These are phyloP conservation scores for Macadamia tetraphylla DNA, from an alignment of 164 flowering plant genomes.

Conservation along the genomic window DNA sequence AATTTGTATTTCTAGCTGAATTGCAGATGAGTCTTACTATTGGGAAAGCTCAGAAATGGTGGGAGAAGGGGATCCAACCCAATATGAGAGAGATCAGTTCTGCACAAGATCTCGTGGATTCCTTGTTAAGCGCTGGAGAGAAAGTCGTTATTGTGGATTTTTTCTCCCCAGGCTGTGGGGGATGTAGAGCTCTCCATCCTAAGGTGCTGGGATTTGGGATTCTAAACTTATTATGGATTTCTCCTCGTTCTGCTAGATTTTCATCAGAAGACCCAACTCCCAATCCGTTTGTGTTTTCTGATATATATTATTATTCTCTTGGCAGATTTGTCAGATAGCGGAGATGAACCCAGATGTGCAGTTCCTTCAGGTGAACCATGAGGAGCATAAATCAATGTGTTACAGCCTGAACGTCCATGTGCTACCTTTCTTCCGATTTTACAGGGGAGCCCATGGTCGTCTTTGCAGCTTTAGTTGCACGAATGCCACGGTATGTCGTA, in stretches of 20 bases:
- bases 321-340: conserved; percentile 75
- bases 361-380: conserved; percentile 73
- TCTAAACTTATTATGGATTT: background rate
- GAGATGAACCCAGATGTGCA: conserved; percentile 71
- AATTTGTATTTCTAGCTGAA: background rate
- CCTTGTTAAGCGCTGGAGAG: conserved; percentile 60
- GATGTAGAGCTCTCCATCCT: conserved; percentile 92
- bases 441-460: conserved; percentile 83
- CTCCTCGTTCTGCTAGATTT: background rate
- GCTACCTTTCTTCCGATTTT: conserved; percentile 82
- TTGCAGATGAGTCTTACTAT: conserved; percentile 35
- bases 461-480: conserved; percentile 92
- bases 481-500: conserved; percentile 69
- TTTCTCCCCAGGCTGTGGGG: conserved; percentile 88
- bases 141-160: conserved; percentile 69
- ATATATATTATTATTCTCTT: background rate
- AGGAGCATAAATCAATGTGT: conserved; percentile 85
- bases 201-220: conserved; percentile 36
- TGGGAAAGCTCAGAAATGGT: conserved; percentile 65
- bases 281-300: background rate
- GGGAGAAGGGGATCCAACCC: conserved; percentile 68
- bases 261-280: background rate
- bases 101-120: conserved; percentile 68
- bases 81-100: conserved; percentile 66
- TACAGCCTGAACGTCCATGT: conserved; percentile 81